Base-by-base conservation (phyloP, 148 eudicot genomes). In the Chenopodium suecicum region DNA sequence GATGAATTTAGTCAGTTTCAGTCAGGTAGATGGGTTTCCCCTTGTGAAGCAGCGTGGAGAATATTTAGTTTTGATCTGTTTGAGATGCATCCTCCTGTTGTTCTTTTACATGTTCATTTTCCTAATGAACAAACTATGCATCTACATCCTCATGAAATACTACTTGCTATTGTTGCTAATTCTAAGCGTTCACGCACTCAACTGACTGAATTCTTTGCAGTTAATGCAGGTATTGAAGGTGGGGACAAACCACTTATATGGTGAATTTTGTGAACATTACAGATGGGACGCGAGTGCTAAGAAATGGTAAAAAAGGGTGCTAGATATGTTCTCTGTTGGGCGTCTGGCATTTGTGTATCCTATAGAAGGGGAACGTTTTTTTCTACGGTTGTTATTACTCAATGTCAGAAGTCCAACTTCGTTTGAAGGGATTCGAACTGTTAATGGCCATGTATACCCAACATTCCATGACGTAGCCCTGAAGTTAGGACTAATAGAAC, bases 51-150 rank as follows among this genome's bases (percentile, higher is more conserved):
- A 0, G 3, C 48, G 0, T 84, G 83, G 82, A 7, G 86, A 12
- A 74, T 84, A 11, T 84, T 9, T 22, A 27, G 58, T 1, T 82
- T 82, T 11, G 34, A 12, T 11, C n/a, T 86, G 0, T 65, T 13
- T 63, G 88, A 83, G 8, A 83, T 82, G 52, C 52, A 79, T 20
- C 81, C 81, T 5, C 37, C 69, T 3, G 82, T 34, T 3, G n/a
- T 79, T 23, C 68, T 54, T 0, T 9, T 79, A 0, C 68, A 23
- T 0, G 20, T 79, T 0, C 82, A 79, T 7, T 13, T 52, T 1
- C 76, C 50, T 6, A 58, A 70, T 3, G 54, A 19, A n/a, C 34
- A 79, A 12, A 56, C 54, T 0, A 1, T 72, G 0, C 64, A 25
- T 1, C 7, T 68, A 0, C 19, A 29, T 29, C 17, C 29, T 34